Conservation (phyloP, 2,329 filamentous ascomycete genomes). For the Fusarium sp. region DNA sequence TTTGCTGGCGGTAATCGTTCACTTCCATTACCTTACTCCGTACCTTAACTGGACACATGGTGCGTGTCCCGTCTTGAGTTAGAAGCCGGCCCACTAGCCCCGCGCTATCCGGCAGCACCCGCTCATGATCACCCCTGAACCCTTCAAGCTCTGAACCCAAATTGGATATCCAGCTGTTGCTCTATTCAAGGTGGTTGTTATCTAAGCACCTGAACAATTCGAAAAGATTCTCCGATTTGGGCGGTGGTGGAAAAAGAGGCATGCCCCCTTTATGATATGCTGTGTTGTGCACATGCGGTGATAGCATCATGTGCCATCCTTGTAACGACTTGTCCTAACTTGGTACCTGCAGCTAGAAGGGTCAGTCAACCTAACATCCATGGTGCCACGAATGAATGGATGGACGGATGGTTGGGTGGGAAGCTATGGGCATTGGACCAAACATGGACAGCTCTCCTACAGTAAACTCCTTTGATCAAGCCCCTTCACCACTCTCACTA, state of each 20-base stretch:
- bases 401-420: conserved; percentile 4
- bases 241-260: neutral
- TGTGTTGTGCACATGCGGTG: neutral
- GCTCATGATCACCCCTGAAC: conserved; percentile 34
- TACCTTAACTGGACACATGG: neutral
- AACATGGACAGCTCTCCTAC: neutral
- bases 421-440: conserved; percentile 10
- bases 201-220: neutral
- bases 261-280: neutral
- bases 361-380: conserved; percentile 5
- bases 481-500: neutral
- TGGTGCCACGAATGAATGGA: conserved; percentile 23
- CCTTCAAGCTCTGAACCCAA: conserved; percentile 24
- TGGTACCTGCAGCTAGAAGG: conserved; percentile 36
- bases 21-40: neutral
- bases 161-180: conserved; percentile 2
- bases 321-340: conserved; percentile 32
- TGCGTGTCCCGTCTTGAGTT: conserved; percentile 13
- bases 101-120: conserved; percentile 40
- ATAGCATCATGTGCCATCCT: conserved; percentile 22
- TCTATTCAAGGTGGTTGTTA: neutral
- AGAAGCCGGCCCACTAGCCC: conserved; percentile 30
- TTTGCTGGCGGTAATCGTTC: conserved; percentile 1
- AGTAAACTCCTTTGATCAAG: neutral
- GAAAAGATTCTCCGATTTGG: neutral